phyloP scores from a whole-genome alignment of 257 asterid genomes.

The Jacaranda copaia region DNA sequence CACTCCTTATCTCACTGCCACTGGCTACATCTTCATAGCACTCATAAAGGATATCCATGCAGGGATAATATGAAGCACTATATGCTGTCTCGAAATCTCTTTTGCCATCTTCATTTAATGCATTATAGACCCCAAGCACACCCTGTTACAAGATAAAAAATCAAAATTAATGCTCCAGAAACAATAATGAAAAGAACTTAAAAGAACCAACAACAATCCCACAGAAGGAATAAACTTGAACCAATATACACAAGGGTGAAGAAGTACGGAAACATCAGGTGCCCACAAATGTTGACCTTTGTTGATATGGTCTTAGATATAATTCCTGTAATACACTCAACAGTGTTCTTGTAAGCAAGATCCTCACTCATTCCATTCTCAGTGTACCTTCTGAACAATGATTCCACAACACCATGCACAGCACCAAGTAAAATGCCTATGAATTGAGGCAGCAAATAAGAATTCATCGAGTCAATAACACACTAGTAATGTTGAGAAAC shows the following conservation, averaged over 20 bases:
- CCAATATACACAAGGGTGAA: not conserved
- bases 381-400: conserved; percentile 91
- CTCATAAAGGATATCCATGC: conserved; percentile 96
- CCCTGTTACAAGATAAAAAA: conserved; percentile 60
- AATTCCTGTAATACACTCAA: conserved; percentile 87
- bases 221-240: not conserved
- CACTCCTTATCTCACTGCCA: conserved; percentile 94
- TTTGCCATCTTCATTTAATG: conserved; percentile 79
- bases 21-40: conserved; percentile 97
- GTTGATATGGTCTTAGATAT: conserved; percentile 90
- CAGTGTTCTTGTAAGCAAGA: conserved; percentile 94
- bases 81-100: conserved; percentile 84
- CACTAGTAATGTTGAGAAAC: conserved; percentile 2
- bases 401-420: conserved; percentile 95
- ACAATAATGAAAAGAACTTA: conserved; percentile 19
- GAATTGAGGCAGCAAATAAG: conserved; percentile 32
- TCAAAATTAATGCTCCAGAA: not conserved
- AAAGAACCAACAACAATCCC: not conserved
- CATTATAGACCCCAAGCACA: conserved; percentile 85
- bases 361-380: conserved; percentile 91
- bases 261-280: not conserved
- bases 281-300: conserved; percentile 54
- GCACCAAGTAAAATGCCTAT: conserved; percentile 96
- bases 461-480: conserved; percentile 2
- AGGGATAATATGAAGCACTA: conserved; percentile 91